Evolutionary conservation across 805 yeast genomes (phyloP), one percentile per base, ranked within the genome.

Genomic region (Lipomyces starkeyi): DNA sequence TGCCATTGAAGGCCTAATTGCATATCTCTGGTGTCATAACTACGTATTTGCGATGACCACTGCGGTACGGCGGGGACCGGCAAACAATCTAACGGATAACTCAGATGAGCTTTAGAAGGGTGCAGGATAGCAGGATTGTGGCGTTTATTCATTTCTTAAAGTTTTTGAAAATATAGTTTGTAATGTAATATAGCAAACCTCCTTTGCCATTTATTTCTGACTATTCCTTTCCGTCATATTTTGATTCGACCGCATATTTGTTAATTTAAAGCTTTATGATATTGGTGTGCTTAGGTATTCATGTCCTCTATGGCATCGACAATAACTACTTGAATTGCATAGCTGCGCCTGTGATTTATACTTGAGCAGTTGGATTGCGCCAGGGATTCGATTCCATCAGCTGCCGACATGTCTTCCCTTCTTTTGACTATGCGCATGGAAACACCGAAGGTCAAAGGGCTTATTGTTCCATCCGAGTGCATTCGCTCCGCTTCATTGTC

Each of bases 1-100:
- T 49, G 17, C 20, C 63, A 59, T 20, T 20, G 25, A 68, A 68
- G 66, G 71, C 66, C 6, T 68, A 65, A 58, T 14, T 32, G 20
- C 8, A 22, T 25, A 20, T 43, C 49, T 43, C 22, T 17, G 49
- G 49, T 43, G 20, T 43, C 20, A 43, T 43, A 4, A 37, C 14
- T n/a, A n/a, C 49, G 11, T 17, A 43, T 43, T 43, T 13, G 22
- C 22, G 20, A 11, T 3, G 49, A 43, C 49, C 20, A 13, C 9
- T 5, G 22, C 9, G 22, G 49, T 43, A 22, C 3, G 6, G 11
- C 22, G 9, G 9, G 3, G 22, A 43, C 22, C 3, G 20, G 49
- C 49, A 17, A 43, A 17, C 20, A 17, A 43, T 17, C 20, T n/a
- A n/a, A n/a, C 22, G 14, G 43, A 25, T 7, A 8, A 5, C 14